Conservation (phyloP, 331 rosid genomes). For the Malus hybrid region DNA sequence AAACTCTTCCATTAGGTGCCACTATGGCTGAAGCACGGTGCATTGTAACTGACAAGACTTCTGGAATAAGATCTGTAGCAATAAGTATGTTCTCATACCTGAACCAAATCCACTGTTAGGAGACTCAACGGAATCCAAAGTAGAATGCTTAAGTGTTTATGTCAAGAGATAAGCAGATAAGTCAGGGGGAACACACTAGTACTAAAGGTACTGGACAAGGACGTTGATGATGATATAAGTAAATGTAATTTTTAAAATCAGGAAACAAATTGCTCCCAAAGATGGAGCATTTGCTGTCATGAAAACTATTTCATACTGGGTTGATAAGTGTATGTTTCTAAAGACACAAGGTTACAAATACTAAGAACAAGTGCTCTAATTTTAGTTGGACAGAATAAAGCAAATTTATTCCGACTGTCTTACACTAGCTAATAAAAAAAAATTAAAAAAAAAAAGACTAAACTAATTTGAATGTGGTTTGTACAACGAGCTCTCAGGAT, state of each 20-base stretch:
- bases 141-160: background rate
- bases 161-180: background rate
- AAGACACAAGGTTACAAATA: background rate
- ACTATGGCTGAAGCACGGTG: slow-evolving; percentile 57
- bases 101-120: slow-evolving; percentile 33
- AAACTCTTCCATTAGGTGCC: slow-evolving; percentile 73
- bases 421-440: background rate
- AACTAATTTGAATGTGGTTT: background rate
- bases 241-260: no score
- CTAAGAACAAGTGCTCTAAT: background rate
- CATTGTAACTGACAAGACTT: slow-evolving; percentile 58
- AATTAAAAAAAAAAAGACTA: background rate
- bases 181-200: no score
- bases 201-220: no score
- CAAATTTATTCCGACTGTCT: background rate
- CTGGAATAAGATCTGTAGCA: slow-evolving; percentile 85
- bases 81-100: slow-evolving; percentile 84
- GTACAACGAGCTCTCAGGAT: background rate
- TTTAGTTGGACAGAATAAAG: background rate
- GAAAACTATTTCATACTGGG: background rate
- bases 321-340: background rate
- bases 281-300: background rate
- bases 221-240: no score
- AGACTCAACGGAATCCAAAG: slow-evolving; percentile 6
- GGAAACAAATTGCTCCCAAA: background rate